These are phyloP conservation scores for Trichoderma endophyticum DNA, from an alignment of 2,329 filamentous ascomycete species.

Conservation along the genomic window DNA sequence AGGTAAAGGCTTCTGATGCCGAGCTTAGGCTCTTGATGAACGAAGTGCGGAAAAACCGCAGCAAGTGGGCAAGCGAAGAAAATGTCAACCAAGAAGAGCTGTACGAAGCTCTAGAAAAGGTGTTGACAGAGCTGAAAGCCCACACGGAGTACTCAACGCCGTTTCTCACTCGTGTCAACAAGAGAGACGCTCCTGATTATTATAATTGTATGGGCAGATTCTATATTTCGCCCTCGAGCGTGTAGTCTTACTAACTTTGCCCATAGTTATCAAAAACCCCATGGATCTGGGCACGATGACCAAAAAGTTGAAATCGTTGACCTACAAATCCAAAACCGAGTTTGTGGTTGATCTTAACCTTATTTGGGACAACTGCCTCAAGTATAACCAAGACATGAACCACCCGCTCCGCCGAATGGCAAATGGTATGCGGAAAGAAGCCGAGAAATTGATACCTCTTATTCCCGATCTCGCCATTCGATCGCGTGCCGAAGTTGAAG, in stretches of 20 bases:
- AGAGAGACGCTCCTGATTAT: conserved; percentile 95
- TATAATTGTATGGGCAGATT: conserved; percentile 67
- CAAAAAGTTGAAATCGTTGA: conserved; percentile 83
- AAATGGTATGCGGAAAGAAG: conserved; percentile 94
- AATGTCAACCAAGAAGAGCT: conserved; percentile 96
- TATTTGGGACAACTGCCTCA: conserved; percentile 96
- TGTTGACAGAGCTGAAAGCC: conserved; percentile 93
- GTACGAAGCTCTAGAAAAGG: conserved; percentile 95
- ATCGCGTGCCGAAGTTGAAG: conserved; percentile 90
- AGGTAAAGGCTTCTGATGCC: conserved; percentile 87
- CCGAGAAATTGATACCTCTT: conserved; percentile 89
- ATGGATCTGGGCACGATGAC: conserved; percentile 99
- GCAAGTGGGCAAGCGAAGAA: conserved; percentile 98
- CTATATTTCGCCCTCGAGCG: neutral
- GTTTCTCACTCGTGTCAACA: conserved; percentile 91
- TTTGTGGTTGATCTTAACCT: conserved; percentile 91
- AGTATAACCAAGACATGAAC: conserved; percentile 86
- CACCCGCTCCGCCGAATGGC: conserved; percentile 90
- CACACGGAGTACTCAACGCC: conserved; percentile 97
- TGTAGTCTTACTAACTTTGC: conserved; percentile 24
- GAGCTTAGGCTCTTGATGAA: conserved; percentile 92
- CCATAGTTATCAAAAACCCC: conserved; percentile 81
- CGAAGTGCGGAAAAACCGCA: conserved; percentile 94
- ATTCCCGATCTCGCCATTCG: conserved; percentile 91
- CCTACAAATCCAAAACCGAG: conserved; percentile 86